Evolutionary conservation across 441 rosid genomes (phyloP), one percentile per base, ranked within the genome.

Genomic region (Erysimum cheiri): DNA sequence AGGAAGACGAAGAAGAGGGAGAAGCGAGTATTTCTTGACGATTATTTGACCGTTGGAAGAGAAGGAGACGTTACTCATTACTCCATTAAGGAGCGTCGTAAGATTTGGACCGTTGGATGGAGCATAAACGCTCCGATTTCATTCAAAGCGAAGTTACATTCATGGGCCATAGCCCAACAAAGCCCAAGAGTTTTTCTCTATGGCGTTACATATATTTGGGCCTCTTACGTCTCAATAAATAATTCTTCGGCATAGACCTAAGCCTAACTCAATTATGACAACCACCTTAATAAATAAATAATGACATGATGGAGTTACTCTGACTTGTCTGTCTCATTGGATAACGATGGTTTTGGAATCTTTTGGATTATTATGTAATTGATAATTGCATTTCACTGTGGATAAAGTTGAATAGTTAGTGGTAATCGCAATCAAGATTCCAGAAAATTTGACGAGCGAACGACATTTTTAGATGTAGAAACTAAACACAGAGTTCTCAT

Each of bases 1-100:
- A 66, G 8, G 31, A 60, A 13, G 71, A 9, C n/a, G 61, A 68
- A 49, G 53, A 2, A 36, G 50, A 17, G 26, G 64, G 39, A 56
- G 52, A 35, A 49, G 33, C 22, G 76, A 68, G 75, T 71, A 64
- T 74, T 70, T 81, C 67, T 67, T 72, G 64, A 67, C 15, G 24
- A 44, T 77, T 77, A 80, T 84, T 60, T 78, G 91, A 93, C 96
- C 98, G 97, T 93, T 91, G 90, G 54, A 57, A 62, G 24, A 62
- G 63, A 81, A 65, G 75, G 80, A 79, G 81, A 85, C 96, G 97
- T 88, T 88, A 78, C 65, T 40, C 77, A 48, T 48, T 19, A 8
- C 58, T 60, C 69, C 40, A 60, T 44, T 52, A 14, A 14, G 56
- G 72, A 61, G 73, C 78, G 53, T 61, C 70, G 37, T 60, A 1